phyloP scores from a whole-genome alignment of 2,329 filamentous ascomycete genomes.

The Xylariaceae sp. region DNA sequence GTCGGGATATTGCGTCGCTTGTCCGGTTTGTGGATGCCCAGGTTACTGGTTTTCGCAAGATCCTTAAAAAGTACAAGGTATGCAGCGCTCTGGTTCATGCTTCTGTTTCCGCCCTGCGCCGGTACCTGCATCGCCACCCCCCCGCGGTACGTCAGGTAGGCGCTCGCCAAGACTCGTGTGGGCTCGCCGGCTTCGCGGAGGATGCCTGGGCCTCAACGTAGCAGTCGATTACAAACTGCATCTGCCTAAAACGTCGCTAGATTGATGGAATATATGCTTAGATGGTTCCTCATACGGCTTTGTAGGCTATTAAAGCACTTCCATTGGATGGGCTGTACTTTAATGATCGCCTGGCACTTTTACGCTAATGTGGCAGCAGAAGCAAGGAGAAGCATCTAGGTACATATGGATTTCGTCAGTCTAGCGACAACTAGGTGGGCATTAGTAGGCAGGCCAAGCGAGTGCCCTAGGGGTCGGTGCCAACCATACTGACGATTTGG shows the following conservation, averaged over 20 bases:
- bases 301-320: background rate
- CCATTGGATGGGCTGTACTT: background rate
- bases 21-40: conserved; percentile 65
- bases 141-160: background rate
- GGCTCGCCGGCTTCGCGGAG: background rate
- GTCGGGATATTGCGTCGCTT: conserved; percentile 65
- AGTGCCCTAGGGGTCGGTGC: background rate
- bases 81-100: conserved; percentile 10
- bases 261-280: background rate
- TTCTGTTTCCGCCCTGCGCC: background rate
- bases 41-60: conserved; percentile 70
- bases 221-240: background rate
- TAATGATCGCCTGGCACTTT: background rate
- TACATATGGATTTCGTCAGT: background rate
- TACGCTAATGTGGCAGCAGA: background rate
- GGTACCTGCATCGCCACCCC: background rate
- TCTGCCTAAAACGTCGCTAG: background rate
- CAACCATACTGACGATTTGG: background rate
- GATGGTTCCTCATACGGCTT: background rate
- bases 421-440: background rate
- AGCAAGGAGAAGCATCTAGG: background rate
- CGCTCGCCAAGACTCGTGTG: background rate
- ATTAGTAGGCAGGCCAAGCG: background rate
- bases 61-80: conserved; percentile 76
- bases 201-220: background rate